Conservation (phyloP, 805 yeast species). For the Yamadazyma kitorensis region DNA sequence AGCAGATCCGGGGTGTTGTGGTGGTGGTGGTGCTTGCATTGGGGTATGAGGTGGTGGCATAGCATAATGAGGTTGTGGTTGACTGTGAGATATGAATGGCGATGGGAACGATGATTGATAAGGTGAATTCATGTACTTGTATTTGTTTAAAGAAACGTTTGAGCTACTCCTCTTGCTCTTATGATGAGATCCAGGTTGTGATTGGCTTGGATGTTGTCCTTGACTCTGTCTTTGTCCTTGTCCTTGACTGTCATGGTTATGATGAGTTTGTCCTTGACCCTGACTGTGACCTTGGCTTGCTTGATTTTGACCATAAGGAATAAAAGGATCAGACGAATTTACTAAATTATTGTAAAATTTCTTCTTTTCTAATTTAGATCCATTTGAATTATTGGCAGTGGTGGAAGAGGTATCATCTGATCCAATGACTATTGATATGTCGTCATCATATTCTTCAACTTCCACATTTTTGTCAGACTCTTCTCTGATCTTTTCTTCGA, state of each 20-base stretch:
- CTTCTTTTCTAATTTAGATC: conserved; percentile 10
- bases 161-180: conserved; percentile 7
- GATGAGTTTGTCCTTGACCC: conserved; percentile 18
- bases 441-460: conserved; percentile 33
- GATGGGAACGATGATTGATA: conserved; percentile 3
- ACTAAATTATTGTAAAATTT: conserved; percentile 10
- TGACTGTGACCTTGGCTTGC: no score
- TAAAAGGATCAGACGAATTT: conserved; percentile 22
- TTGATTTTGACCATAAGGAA: no score
- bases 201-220: no score
- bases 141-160: conserved; percentile 18
- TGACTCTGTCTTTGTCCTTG: no score
- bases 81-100: conserved; percentile 3
- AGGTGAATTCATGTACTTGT: conserved; percentile 2
- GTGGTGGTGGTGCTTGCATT: conserved; percentile 12
- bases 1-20: no score
- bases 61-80: conserved; percentile 11
- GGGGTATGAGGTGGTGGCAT: conserved; percentile 10
- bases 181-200: neutral
- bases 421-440: conserved; percentile 36
- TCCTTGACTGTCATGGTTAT: no score
- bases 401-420: conserved; percentile 28
- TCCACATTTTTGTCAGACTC: conserved; percentile 20
- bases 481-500: conserved; percentile 9
- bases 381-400: conserved; percentile 16